Base-by-base conservation (phyloP, 176 grass and related monocot species). In the Aechmea fasciata region DNA sequence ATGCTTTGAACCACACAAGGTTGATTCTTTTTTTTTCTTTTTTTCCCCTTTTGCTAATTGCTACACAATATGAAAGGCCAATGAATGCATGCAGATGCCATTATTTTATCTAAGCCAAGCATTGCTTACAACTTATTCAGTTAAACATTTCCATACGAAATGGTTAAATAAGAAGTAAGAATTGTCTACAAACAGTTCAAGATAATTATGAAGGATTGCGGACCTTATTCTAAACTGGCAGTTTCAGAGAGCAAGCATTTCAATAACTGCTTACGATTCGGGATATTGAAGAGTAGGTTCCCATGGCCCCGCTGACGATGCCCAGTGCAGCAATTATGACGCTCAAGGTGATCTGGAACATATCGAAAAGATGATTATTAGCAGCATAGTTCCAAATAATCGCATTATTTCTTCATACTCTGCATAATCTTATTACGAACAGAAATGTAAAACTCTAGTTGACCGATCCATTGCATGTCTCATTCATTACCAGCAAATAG, bases 241-340 rank as follows among this genome's bases (percentile, higher is more conserved):
- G 23, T 11, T 69, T 62, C 26, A 3, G 15, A 73, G 20, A 62
- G 11, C 8, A 12, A 49, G 6, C 47, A 69, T 3, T 47, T 81
- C 77, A 92, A 22, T 87, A 76, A 53, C 57, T 81, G 50, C 72
- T 77, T 19, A 48, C 63, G 51, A 97, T 90, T 63, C 20, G 67
- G 47, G 66, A 57, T 3, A 97, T 0, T 2, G 93, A 87, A 3
- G 89, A 90, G 70, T 92, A 97, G 2, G 93, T 97, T 48, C 93
- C 89, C 0, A 92, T 13, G 48, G 53, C 50, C 11, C 79, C 86
- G 25, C 79, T 66, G 51, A 83, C 14, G 64, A 83, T 25, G 50
- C 93, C 89, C 7, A 92, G 2, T 69, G 77, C 57, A 29, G 87
- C 64, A 68, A 92, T 97, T 13, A 28, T 59, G 54, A 69, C 10